phyloP scores from a whole-genome alignment of 164 flowering plant species.

The Magnolia sinica region DNA sequence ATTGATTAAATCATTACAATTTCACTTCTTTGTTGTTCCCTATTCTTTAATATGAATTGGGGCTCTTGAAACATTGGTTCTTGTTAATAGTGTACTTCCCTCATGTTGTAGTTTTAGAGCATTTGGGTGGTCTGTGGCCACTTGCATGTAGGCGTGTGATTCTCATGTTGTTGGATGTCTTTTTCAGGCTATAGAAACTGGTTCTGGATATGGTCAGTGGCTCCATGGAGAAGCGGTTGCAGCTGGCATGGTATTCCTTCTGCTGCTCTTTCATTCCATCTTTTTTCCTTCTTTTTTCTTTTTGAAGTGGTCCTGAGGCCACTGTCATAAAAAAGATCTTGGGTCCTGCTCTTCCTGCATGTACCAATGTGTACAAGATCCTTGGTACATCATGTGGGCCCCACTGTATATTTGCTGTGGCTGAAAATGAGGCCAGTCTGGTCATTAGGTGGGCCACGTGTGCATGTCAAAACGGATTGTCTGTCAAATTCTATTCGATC shows the following conservation, averaged over 20 bases:
- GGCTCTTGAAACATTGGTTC: not conserved
- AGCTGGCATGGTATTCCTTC: slow-evolving; percentile 73
- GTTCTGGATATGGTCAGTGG: slow-evolving; percentile 95
- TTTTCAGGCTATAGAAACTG: slow-evolving; percentile 92
- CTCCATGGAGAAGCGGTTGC: slow-evolving; percentile 99
- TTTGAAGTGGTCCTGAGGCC: not conserved
- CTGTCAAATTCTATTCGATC: not conserved
- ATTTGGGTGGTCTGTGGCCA: not conserved
- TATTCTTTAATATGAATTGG: not conserved
- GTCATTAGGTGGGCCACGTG: not conserved
- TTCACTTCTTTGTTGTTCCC: not conserved
- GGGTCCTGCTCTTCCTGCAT: not conserved
- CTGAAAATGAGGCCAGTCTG: not conserved
- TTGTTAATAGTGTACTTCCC: too few relatives aligned
- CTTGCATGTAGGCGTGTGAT: not conserved
- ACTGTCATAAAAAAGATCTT: not conserved
- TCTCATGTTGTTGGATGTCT: not conserved
- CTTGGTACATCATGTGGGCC: not conserved
- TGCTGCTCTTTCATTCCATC: not conserved
- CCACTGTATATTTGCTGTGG: not conserved
- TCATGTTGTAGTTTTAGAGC: not conserved
- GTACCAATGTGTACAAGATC: not conserved
- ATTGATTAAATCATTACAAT: not conserved
- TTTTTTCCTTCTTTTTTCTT: not conserved
- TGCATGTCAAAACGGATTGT: not conserved